Percentiles rank a stretch among this genome's conserved stretches.
Conservation (phyloP, 805 yeast species). For the Peterozyma toletana region DNA sequence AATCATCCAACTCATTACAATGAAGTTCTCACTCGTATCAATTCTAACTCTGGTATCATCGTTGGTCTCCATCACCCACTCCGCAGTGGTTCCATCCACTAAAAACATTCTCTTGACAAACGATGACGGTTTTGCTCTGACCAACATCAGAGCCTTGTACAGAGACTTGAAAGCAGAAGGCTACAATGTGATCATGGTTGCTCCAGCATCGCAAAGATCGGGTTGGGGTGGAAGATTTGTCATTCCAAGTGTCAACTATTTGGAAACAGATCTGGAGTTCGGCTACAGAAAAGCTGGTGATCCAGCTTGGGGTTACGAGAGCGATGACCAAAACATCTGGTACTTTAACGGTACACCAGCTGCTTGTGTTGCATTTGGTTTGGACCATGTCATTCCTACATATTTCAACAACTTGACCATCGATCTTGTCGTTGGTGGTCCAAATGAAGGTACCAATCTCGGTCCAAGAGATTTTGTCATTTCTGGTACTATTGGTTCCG, state of each 20-base stretch:
- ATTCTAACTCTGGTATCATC: no score
- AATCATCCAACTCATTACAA: no score
- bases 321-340: constrained; percentile 34
- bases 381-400: constrained; percentile 39
- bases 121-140: constrained; percentile 52
- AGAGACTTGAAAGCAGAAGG: constrained; percentile 38
- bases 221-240: constrained; percentile 52
- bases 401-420: constrained; percentile 33
- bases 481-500: constrained; percentile 48
- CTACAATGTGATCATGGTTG: constrained; percentile 40
- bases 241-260: constrained; percentile 29
- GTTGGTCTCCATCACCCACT: no score
- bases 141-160: constrained; percentile 51
- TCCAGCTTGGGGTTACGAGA: constrained; percentile 51
- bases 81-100: constrained; percentile 11
- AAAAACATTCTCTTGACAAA: constrained; percentile 43
- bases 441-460: constrained; percentile 44
- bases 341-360: constrained; percentile 53
- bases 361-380: constrained; percentile 39
- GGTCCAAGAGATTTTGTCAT: constrained; percentile 34
- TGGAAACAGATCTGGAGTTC: constrained; percentile 40
- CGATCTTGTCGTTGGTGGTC: constrained; percentile 45
- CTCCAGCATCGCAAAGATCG: constrained; percentile 43
- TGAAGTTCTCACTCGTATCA: no score
- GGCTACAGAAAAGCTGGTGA: constrained; percentile 37